These are phyloP conservation scores for Skeletonema potamos DNA, from an alignment of 108 stramenopile species.

Conservation along the genomic window DNA sequence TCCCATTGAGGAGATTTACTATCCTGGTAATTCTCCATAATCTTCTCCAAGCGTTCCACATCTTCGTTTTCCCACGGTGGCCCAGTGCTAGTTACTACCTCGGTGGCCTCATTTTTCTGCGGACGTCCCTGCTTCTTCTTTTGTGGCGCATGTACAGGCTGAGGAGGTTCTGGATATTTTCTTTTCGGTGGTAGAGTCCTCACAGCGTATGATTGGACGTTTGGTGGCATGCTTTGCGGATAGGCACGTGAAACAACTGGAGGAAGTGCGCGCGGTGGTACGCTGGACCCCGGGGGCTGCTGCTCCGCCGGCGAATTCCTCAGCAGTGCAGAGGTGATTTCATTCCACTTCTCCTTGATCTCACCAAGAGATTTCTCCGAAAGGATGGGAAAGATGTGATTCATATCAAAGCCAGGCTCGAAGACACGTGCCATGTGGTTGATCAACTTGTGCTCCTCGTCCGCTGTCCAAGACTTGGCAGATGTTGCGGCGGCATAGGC, in stretches of 20 bases:
- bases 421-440: background rate
- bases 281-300: background rate
- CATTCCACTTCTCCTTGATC: constrained; percentile 13
- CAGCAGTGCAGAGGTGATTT: background rate
- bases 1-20: constrained; percentile 71
- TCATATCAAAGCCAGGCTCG: background rate
- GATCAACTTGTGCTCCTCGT: background rate
- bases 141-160: background rate
- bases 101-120: background rate
- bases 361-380: constrained; percentile 4
- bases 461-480: background rate
- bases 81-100: background rate
- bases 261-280: background rate
- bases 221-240: background rate
- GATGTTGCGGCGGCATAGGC: background rate
- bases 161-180: background rate
- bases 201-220: background rate
- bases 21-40: constrained; percentile 4
- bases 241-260: background rate
- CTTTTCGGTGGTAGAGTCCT: background rate
- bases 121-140: constrained; percentile 1
- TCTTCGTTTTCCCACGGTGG: background rate
- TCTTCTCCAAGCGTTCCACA: background rate
- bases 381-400: background rate
- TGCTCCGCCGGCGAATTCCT: background rate